Percentiles rank a stretch among this genome's conserved stretches.
Conservation (phyloP, 2,329 filamentous ascomycete genomes). For the Helotiales sp. region DNA sequence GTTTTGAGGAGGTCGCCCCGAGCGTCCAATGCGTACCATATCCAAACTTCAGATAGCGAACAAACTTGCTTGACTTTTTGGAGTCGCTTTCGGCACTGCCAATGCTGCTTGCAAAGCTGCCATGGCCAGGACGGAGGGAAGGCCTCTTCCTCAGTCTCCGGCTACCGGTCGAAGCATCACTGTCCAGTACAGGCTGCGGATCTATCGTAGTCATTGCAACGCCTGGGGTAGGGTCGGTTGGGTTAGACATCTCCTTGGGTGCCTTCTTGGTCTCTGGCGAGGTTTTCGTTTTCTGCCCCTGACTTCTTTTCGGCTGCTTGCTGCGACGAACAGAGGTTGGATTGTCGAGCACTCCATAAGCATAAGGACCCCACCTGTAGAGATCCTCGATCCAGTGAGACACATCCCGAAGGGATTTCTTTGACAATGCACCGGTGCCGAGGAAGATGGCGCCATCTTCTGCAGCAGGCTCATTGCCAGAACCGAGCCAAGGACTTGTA, state of each 20-base stretch:
- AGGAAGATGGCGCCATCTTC: slow-evolving; percentile 87
- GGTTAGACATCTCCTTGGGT: slow-evolving; percentile 11
- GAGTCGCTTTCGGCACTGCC: slow-evolving; percentile 33
- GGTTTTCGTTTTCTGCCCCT: slow-evolving; percentile 32
- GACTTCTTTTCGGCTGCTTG: slow-evolving; percentile 41
- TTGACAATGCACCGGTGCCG: slow-evolving; percentile 72
- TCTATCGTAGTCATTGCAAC: slow-evolving; percentile 7
- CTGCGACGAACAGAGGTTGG: slow-evolving; percentile 62
- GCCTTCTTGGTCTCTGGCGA: slow-evolving; percentile 17
- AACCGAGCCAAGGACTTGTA: slow-evolving; percentile 68
- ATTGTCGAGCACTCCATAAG: slow-evolving; percentile 83
- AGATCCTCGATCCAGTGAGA: slow-evolving; percentile 88
- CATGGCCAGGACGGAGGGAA: slow-evolving; percentile 11
- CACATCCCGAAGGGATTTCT: slow-evolving; percentile 69
- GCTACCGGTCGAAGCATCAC: background rate
- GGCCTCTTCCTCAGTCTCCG: slow-evolving; percentile 13
- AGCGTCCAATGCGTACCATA: slow-evolving; percentile 68
- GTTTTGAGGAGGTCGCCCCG: slow-evolving; percentile 30
- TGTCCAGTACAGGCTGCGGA: slow-evolving; percentile 16
- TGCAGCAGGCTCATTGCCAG: slow-evolving; percentile 63
- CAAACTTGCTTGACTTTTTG: slow-evolving; percentile 43
- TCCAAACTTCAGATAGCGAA: slow-evolving; percentile 65
- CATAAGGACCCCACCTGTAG: slow-evolving; percentile 78
- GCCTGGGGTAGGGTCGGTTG: background rate
- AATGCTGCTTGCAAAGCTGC: slow-evolving; percentile 23